Base-by-base conservation (phyloP, 2,329 filamentous ascomycete species). In the Pseudocercospora ulei region DNA sequence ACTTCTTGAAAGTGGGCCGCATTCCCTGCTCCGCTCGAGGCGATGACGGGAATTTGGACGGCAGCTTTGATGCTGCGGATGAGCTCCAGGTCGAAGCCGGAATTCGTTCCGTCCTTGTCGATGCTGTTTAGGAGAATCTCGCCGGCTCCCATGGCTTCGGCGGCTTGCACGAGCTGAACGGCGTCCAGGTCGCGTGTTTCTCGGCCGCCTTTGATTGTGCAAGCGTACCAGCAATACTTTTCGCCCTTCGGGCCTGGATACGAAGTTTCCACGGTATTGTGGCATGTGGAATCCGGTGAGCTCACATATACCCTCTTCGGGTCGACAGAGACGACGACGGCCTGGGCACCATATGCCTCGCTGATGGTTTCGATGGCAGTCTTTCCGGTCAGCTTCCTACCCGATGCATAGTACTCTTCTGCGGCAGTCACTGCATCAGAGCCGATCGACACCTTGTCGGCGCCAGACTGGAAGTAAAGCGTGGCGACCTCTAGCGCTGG, bases 41-140 rank as follows among this genome's bases (percentile, higher is more conserved):
- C 87, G 63, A 98, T 93, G 34, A 98, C 90, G 4, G 90, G 90
- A 49, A 98, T 95, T 57, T 72, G 81, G 48, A 94, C 74, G 11
- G 82, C 76, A n/a, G 59, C 67, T 66, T 98, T 98, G 43, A 96
- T 88, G 58, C 87, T 82, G 35, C 73, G 67, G 54, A 98, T 84
- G 39, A 98, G 71, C 67, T 96, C 90, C 6, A 94, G 70, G 62
- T 98, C 90, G 59, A 95, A 98, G 1, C 90, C 90, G 52, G 76
- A 82, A 65, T 93, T 95, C 40, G 83, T 90, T 38, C 90, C 90
- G 61, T 98, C 90, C 59, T 82, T 84, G 68, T 98, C 90, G 56
- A 98, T 98, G 68, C 87, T 95, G 65, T 98, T 98, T 40, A 98
- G 75, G 35, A 98, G 67, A 42, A 98, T 82, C 69, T 98, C 90